Conservation (phyloP, 306 rosid species). For the Abrus pulchellus region DNA sequence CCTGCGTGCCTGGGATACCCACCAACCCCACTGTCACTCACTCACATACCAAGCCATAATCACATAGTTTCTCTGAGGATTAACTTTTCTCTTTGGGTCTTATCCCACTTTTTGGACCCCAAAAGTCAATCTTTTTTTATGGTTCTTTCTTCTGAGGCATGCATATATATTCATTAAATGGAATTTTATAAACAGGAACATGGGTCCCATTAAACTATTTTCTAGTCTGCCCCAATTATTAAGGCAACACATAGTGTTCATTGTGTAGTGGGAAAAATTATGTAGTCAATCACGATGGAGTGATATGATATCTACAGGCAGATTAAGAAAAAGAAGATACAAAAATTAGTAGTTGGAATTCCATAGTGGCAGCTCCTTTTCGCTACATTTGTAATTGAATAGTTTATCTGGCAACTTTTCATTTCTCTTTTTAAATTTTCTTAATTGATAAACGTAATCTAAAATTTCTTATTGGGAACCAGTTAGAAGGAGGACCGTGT, state of each 20-base stretch:
- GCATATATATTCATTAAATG: constrained; percentile 1
- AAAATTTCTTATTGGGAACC: constrained; percentile 12
- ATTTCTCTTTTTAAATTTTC: constrained; percentile 13
- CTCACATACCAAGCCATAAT: constrained; percentile 43
- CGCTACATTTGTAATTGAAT: constrained; percentile 26
- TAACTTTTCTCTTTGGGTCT: constrained; percentile 36
- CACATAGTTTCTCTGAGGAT: neutral
- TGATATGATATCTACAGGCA: constrained; percentile 11
- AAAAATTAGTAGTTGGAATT: constrained; percentile 3
- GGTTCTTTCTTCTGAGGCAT: constrained; percentile 40
- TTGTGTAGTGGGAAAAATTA: constrained; percentile 53
- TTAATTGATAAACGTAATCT: neutral
- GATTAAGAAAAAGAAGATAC: constrained; percentile 15
- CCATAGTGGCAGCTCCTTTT: constrained; percentile 42
- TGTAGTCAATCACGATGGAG: constrained; percentile 44
- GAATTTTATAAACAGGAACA: constrained; percentile 3
- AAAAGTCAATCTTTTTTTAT: constrained; percentile 38
- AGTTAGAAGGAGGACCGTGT: constrained; percentile 21
- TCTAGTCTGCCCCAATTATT: constrained; percentile 45
- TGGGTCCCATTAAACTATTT: constrained; percentile 45
- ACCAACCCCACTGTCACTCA: constrained; percentile 51
- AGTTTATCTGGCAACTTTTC: constrained; percentile 25
- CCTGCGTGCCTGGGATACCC: constrained; percentile 43
- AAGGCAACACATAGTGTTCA: constrained; percentile 50
- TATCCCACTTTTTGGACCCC: constrained; percentile 48